Evolutionary conservation across 1,284 basidiomycete genomes (phyloP).

Genomic region (Sphaerobolus stellatus): DNA sequence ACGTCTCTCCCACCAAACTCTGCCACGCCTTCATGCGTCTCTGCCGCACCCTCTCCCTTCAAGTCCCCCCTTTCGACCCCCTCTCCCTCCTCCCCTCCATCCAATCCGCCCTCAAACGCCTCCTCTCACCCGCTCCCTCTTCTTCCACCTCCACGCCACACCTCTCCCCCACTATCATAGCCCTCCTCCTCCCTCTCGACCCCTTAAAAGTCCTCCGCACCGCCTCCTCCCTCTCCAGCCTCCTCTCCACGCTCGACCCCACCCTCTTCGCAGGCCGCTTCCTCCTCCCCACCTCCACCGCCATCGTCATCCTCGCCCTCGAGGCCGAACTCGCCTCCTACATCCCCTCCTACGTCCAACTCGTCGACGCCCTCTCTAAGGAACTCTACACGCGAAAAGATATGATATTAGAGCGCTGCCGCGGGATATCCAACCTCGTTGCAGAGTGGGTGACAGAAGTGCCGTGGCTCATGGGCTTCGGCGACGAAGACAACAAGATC

Average conservation of each 20-base stretch:
- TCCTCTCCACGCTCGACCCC: slow-evolving; percentile 47
- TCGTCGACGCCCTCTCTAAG: slow-evolving; percentile 47
- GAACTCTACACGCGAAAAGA: slow-evolving; percentile 52
- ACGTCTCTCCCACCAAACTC: slow-evolving; percentile 51
- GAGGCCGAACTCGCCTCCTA: slow-evolving; percentile 62
- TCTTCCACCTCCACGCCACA: slow-evolving; percentile 33
- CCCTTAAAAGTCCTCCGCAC: slow-evolving; percentile 46
- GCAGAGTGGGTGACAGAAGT: slow-evolving; percentile 59
- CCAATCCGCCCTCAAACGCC: slow-evolving; percentile 31
- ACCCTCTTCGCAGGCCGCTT: slow-evolving; percentile 31
- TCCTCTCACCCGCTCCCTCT: slow-evolving; percentile 24
- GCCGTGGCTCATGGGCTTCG: slow-evolving; percentile 63
- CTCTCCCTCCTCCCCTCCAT: slow-evolving; percentile 29
- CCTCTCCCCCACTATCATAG: slow-evolving; percentile 37
- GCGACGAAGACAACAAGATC: slow-evolving; percentile 35
- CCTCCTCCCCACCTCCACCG: slow-evolving; percentile 58
- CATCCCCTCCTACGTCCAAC: slow-evolving; percentile 44
- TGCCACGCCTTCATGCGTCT: slow-evolving; percentile 37
- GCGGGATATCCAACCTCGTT: slow-evolving; percentile 57
- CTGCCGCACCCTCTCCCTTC: slow-evolving; percentile 9
- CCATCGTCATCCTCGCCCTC: slow-evolving; percentile 65
- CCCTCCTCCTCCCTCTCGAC: slow-evolving; percentile 40
- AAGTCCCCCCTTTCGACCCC: slow-evolving; percentile 28
- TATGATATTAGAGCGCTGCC: slow-evolving; percentile 67
- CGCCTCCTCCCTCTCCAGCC: slow-evolving; percentile 53